Evolutionary conservation across 78 protist species (phyloP).

Genomic region (Salpingoeca rosetta): DNA sequence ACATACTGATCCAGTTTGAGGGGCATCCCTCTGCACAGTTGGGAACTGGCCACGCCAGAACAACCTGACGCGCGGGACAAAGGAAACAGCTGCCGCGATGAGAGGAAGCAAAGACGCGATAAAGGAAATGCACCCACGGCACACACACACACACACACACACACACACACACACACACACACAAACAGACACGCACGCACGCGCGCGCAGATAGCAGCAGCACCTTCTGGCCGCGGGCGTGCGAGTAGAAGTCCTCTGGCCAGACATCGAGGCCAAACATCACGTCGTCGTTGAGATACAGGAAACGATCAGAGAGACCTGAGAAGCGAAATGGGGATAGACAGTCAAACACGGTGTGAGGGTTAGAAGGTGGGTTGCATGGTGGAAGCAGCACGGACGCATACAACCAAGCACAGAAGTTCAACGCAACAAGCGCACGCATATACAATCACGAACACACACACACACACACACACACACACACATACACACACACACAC

Average conservation of each 20-base stretch:
- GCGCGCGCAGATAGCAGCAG: neutral
- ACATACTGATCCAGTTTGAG: conserved; percentile 67
- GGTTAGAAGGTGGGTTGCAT: too few species aligned
- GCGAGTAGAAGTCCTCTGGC: conserved; percentile 82
- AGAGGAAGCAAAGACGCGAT: neutral
- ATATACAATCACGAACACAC: too few species aligned
- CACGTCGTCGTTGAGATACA: conserved; percentile 93
- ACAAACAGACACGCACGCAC: neutral
- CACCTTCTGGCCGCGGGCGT: conserved; percentile 51
- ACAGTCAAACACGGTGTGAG: too few species aligned
- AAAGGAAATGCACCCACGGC: too few species aligned
- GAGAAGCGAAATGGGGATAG: too few species aligned
- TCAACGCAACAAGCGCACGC: too few species aligned
- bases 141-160: neutral
- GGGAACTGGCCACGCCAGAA: conserved; percentile 84
- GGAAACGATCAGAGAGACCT: conserved; percentile 73
- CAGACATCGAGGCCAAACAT: conserved; percentile 72
- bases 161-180: neutral
- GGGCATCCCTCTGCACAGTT: conserved; percentile 83
- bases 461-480: too few species aligned
- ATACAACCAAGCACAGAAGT: too few species aligned
- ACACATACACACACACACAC: too few species aligned
- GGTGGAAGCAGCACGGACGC: too few species aligned
- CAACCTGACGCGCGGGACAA: conserved; percentile 28
- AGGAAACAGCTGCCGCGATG: too few species aligned